phyloP scores from a whole-genome alignment of 768 basidiomycete genomes.

The Auriscalpium microsporum region DNA sequence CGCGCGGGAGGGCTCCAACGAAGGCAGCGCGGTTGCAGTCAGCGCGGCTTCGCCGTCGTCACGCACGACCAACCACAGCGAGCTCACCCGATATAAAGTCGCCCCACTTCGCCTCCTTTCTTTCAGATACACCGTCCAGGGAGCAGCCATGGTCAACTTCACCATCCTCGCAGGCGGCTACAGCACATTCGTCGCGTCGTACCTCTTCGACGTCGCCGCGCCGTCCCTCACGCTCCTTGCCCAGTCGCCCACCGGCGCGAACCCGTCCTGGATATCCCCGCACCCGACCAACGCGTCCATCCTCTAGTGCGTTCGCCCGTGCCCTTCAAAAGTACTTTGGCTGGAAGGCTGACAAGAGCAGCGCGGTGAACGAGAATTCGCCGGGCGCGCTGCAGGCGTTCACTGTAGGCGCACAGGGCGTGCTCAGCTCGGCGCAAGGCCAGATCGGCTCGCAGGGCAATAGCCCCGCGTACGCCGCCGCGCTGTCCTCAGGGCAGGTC shows the following conservation, averaged over 20 bases:
- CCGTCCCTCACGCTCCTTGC: slow-evolving; percentile 37
- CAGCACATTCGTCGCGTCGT: slow-evolving; percentile 49
- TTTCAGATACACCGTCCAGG: background rate
- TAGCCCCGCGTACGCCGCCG: slow-evolving; percentile 40
- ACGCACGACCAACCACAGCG: too few species aligned
- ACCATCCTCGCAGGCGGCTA: slow-evolving; percentile 64
- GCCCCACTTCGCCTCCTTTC: background rate
- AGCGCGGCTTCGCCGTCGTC: too few species aligned
- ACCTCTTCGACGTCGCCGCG: slow-evolving; percentile 47
- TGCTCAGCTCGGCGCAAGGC: slow-evolving; percentile 35
- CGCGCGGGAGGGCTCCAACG: too few species aligned
- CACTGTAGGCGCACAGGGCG: slow-evolving; percentile 35
- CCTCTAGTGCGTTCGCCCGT: slow-evolving; percentile 43
- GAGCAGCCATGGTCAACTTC: slow-evolving; percentile 48
- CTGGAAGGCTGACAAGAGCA: slow-evolving; percentile 15
- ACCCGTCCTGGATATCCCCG: slow-evolving; percentile 52
- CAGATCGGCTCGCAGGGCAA: slow-evolving; percentile 42
- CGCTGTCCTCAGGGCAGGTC: slow-evolving; percentile 47
- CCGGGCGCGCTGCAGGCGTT: slow-evolving; percentile 47
- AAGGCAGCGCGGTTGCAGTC: too few species aligned
- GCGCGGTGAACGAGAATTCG: slow-evolving; percentile 49
- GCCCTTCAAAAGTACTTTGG: too few species aligned
- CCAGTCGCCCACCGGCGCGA: slow-evolving; percentile 41
- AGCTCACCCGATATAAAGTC: too few species aligned
- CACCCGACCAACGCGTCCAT: slow-evolving; percentile 50